Base-by-base conservation (phyloP, 306 rosid species). In the Vicia faba region DNA sequence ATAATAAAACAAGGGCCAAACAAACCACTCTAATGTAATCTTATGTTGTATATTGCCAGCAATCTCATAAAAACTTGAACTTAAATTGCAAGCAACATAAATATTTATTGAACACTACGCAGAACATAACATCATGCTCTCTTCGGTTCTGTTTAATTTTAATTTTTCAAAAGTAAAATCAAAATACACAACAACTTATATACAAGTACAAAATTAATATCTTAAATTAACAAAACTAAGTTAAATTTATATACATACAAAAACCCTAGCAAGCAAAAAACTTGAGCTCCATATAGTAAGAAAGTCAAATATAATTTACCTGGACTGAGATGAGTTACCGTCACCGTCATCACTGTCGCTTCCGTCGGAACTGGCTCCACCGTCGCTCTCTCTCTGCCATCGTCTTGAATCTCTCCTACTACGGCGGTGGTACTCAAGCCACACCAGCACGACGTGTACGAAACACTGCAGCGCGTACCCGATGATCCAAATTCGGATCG, bases 401-500 rank as follows among this genome's bases (percentile, higher is more conserved):
- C 77, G 64, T 44, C 70, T 65, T 2, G 18, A 49, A 51, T 49
- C 56, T 53, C 87, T 54, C 71, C 69, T 15, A 20, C 69, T 77
- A 85, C 98, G 82, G 56, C 96, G 70, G 51, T 87, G 73, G 44
- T 77, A 95, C 84, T 95, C 97, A 3, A 88, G 28, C 87, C 88
- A 81, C 38, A 90, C 97, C n/a, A 95, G 82, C 70, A 75, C 85
- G 40, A 81, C 95, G 40, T 95, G 99, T 14, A 88, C 85, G 11
- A 85, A 60, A 39, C 99, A 95, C 85, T 88, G 99, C 55, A 77
- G 72, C 31, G 84, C 89, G 51, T 95, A 95, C 11, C 96, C 99
- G 1, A 84, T 39, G 72, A 95, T 88, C 99, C 99, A 95, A 2
- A 84, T 5, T 16, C 96, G 86, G 78, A 95, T 86, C 80, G 86